Evolutionary conservation across 225 moss, liverwort and hornwort species (phyloP).

Genomic region (Pleurozium schreberi): DNA sequence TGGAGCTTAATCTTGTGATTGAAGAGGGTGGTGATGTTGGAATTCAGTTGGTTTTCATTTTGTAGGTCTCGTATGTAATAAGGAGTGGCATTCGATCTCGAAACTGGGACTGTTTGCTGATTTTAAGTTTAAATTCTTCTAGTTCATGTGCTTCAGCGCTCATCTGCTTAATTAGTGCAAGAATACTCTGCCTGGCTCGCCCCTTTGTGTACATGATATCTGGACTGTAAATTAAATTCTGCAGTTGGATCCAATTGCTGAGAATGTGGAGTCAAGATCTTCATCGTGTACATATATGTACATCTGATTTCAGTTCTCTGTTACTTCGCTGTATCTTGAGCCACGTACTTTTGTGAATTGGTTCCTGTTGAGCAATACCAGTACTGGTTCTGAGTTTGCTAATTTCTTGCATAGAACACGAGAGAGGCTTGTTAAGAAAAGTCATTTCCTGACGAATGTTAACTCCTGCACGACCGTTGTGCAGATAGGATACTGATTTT

Average conservation of each 20-base stretch:
- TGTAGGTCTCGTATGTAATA: background rate
- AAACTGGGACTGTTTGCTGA: slow-evolving; percentile 9
- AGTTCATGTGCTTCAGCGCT: background rate
- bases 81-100: slow-evolving; percentile 5
- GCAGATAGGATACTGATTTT: background rate
- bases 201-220: background rate
- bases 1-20: background rate
- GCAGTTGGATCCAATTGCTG: background rate
- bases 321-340: background rate
- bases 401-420: background rate
- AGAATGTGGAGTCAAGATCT: background rate
- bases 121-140: background rate
- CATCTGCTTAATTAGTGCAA: background rate
- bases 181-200: background rate
- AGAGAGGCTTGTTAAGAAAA: background rate
- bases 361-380: background rate
- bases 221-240: background rate
- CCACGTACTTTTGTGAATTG: background rate
- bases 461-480: too few species aligned
- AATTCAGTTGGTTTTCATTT: background rate
- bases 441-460: background rate
- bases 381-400: background rate
- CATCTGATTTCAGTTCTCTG: background rate
- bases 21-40: background rate
- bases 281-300: background rate